Percentiles rank a stretch among this genome's conserved stretches.
Conservation (phyloP, 805 yeast species). For the Metschnikowia colocasiae region DNA sequence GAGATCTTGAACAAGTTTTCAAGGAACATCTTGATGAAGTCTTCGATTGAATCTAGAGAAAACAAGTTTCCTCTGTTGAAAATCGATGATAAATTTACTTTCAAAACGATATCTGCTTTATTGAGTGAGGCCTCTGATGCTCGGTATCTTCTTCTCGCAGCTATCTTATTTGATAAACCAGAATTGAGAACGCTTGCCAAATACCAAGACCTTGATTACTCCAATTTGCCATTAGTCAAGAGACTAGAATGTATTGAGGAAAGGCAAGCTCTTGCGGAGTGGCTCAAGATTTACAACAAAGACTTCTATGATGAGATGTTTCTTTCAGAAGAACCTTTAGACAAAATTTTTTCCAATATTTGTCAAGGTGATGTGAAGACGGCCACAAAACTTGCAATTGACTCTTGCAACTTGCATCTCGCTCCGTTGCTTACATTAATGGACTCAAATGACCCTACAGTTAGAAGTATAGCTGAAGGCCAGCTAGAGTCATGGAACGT, state of each 20-base stretch:
- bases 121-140: conserved; percentile 21
- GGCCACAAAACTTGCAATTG: conserved; percentile 61
- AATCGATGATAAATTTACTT: conserved; percentile 12
- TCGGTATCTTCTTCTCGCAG: conserved; percentile 52
- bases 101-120: conserved; percentile 18
- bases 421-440: conserved; percentile 65
- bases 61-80: conserved; percentile 28
- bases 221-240: conserved; percentile 13
- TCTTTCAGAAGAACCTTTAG: conserved; percentile 18
- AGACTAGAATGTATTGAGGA: conserved; percentile 26
- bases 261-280: conserved; percentile 46
- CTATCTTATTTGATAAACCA: conserved; percentile 50
- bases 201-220: conserved; percentile 11
- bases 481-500: conserved; percentile 69
- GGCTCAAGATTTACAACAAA: conserved; percentile 53
- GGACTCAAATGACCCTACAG: conserved; percentile 65
- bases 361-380: conserved; percentile 53
- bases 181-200: neutral
- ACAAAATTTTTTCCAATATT: conserved; percentile 47
- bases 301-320: conserved; percentile 32
- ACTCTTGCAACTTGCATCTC: conserved; percentile 63
- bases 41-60: conserved; percentile 20
- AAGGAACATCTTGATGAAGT: conserved; percentile 12
- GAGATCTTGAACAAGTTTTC: conserved; percentile 9
- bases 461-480: conserved; percentile 49